These are phyloP conservation scores for Pleurotus cornucopiae DNA, from an alignment of 768 basidiomycete genomes.

Conservation along the genomic window DNA sequence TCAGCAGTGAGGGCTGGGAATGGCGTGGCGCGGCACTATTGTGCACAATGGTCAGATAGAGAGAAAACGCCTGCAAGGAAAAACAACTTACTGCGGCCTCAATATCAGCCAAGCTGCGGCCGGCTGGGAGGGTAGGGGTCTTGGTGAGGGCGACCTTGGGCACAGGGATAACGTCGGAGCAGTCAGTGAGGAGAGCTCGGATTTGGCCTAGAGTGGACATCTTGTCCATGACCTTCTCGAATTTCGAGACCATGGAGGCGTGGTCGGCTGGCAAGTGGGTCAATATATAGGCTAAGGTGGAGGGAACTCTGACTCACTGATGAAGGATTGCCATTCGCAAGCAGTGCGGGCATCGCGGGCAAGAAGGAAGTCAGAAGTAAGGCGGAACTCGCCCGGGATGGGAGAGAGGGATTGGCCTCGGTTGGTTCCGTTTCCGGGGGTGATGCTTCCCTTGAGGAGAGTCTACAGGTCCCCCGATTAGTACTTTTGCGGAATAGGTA, in stretches of 20 bases:
- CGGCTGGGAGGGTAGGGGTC: conserved; percentile 19
- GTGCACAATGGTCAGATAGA: too few relatives aligned
- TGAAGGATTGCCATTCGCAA: conserved; percentile 11
- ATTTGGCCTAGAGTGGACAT: conserved; percentile 15
- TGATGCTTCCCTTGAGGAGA: conserved; percentile 19
- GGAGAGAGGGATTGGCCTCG: conserved; percentile 19
- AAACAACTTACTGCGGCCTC: conserved; percentile 4
- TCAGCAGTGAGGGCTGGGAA: conserved; percentile 8
- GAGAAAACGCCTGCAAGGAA: too few relatives aligned
- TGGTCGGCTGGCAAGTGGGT: conserved; percentile 9
- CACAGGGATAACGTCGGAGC: conserved; percentile 13
- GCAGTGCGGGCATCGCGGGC: conserved; percentile 15
- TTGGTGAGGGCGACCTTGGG: conserved; percentile 11
- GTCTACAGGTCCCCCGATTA: conserved; percentile 13
- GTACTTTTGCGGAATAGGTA: neutral
- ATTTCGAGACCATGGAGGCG: conserved; percentile 11
- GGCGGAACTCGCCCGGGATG: conserved; percentile 24
- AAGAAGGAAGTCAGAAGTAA: conserved; percentile 3
- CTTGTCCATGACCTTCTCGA: conserved; percentile 17
- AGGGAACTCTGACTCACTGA: neutral
- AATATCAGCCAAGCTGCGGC: conserved; percentile 1
- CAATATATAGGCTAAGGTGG: neutral
- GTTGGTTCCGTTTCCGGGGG: conserved; percentile 22
- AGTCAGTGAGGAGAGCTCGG: conserved; percentile 12
- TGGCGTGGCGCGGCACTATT: conserved; percentile 4